phyloP scores from a whole-genome alignment of 2,329 filamentous ascomycete genomes.

The Diplodia seriata region DNA sequence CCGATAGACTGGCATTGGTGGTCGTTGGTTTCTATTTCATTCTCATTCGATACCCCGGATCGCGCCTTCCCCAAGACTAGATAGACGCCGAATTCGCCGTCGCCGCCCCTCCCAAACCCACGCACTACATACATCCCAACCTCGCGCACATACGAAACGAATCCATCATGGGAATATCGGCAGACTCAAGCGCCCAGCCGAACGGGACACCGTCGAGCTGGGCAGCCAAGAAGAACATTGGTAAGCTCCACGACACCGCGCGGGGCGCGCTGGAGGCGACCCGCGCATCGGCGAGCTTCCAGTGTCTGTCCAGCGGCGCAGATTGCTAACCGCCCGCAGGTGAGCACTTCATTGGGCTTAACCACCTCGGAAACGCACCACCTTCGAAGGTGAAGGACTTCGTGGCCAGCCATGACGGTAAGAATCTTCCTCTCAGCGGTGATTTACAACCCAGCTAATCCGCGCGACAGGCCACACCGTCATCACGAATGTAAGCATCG shows the following conservation, averaged over 20 bases:
- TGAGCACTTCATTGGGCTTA: constrained; percentile 96
- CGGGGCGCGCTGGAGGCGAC: neutral
- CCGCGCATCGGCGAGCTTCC: neutral
- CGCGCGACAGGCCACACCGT: constrained; percentile 78
- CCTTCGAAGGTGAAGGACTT: constrained; percentile 95
- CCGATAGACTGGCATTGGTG: neutral
- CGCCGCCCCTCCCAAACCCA: constrained; percentile 5
- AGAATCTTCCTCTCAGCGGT: neutral
- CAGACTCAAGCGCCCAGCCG: constrained; percentile 37
- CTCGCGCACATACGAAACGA: neutral
- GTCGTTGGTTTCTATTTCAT: constrained; percentile 11
- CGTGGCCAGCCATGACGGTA: constrained; percentile 77
- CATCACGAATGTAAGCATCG: constrained; percentile 84
- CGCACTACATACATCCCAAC: neutral
- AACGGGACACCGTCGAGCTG: constrained; percentile 69
- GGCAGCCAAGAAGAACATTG: constrained; percentile 80
- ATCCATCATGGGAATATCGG: constrained; percentile 21
- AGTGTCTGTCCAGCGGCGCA: neutral
- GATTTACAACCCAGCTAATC: neutral
- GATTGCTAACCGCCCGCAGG: neutral
- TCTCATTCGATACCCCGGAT: constrained; percentile 1
- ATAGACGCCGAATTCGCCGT: neutral
- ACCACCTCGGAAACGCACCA: constrained; percentile 80
- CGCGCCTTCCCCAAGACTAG: neutral
- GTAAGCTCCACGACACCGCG: constrained; percentile 43